Evolutionary conservation across 106 monocot species (phyloP), one percentile per base, ranked within the genome.

Genomic region (Ottelia alismoides): DNA sequence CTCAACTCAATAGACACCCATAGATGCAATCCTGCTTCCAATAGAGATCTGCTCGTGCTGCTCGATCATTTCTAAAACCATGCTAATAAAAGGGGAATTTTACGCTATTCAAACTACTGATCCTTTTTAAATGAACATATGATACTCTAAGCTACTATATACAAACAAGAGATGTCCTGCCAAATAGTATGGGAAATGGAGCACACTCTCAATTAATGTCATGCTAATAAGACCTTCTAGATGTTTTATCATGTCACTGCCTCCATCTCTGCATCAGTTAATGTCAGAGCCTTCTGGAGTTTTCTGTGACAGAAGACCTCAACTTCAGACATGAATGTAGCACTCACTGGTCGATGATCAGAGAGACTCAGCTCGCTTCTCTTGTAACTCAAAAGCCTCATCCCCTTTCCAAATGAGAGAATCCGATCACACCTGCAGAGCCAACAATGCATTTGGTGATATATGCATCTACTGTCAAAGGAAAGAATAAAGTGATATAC

Each of bases 271-370:
- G 85, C 81, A 60, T 92, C 68, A 20, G 81, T 92, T 45, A 92
- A 72, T 50, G 81, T 78, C 1, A 92, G 76, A 52, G 91, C 91
- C 55, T 56, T 82, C 48, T 92, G 85, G n/a, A 92, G 81, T 45
- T 78, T 85, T 56, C 70, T 64, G 24, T 66, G 78, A 46, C 67
- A 55, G 64, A 92, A 85, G 14, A 85, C 64, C 73, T 92, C 92
- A 31, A 92, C 85, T 40, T 85, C 92, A 14, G 68, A 81, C 57
- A 49, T 49, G 64, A 61, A 76, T 54, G 55, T 51, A 1, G 92
- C 92, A 18, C 65, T 70, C 29, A 92, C 92, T 3, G 92, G 92
- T 7, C 85, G 78, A 31, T 92, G 92, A 61, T 92, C 92, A 0
- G 92, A 92, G 22, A 92, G 61, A 30, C 25, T 76, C 58, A 71